phyloP scores from a whole-genome alignment of 805 yeast species.

The Hanseniaspora pseudoguilliermondii region DNA sequence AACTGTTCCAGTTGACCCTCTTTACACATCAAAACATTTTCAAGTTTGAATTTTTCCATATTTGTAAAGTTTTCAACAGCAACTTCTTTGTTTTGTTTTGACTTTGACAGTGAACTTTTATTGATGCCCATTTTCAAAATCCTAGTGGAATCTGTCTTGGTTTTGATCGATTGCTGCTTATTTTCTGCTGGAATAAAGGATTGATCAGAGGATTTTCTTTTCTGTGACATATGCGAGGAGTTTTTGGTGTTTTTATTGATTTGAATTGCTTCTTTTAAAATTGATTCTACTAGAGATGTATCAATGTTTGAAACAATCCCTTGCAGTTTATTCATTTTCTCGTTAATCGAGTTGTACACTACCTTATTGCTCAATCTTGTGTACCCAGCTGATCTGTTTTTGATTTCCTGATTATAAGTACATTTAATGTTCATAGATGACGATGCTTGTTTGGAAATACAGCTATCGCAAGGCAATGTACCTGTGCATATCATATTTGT shows the following conservation, averaged over 20 bases:
- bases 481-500: conserved; percentile 8
- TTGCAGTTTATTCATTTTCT: not conserved
- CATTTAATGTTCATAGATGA: not conserved
- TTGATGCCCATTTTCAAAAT: not conserved
- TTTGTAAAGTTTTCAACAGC: not conserved
- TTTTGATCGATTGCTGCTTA: not conserved
- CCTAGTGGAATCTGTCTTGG: not conserved
- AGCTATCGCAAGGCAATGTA: conserved; percentile 4
- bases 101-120: too few species aligned
- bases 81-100: not conserved
- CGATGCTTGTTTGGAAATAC: not conserved
- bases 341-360: not conserved
- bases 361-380: conserved; percentile 1
- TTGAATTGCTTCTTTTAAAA: not conserved
- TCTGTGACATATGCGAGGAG: not conserved
- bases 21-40: not conserved
- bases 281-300: not conserved
- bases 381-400: not conserved
- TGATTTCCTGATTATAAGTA: conserved; percentile 8
- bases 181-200: not conserved
- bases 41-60: not conserved
- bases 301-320: not conserved
- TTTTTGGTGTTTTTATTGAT: not conserved
- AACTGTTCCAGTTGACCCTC: conserved; percentile 5
- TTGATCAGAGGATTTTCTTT: not conserved